Evolutionary conservation across 2,329 filamentous ascomycete species (phyloP).

Genomic region (Pyricularia sp.): DNA sequence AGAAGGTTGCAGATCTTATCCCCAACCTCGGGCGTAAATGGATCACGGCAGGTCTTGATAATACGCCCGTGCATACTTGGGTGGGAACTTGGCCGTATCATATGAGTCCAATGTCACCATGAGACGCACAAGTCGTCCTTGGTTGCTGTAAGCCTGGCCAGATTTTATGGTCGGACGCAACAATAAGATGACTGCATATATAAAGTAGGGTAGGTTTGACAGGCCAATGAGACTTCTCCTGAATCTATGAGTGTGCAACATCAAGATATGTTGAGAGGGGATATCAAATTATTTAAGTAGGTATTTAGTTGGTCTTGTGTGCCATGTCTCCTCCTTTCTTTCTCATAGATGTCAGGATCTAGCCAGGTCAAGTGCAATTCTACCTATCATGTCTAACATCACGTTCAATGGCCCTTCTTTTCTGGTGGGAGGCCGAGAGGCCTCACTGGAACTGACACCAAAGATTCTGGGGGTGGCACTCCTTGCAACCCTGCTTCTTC

Average conservation of each 20-base stretch:
- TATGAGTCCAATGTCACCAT: background rate
- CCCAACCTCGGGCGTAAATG: background rate
- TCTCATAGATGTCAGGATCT: background rate
- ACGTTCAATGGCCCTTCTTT: background rate
- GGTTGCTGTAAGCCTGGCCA: background rate
- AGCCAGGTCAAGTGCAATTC: background rate
- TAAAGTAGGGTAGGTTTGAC: background rate
- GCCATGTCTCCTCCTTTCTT: background rate
- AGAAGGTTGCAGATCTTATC: background rate
- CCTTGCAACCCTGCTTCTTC: background rate
- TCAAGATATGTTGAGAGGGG: background rate
- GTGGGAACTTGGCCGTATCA: background rate
- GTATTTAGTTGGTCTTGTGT: background rate
- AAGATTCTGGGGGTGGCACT: background rate
- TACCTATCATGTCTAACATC: background rate
- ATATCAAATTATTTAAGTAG: background rate
- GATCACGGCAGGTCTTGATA: background rate
- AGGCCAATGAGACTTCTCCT: background rate
- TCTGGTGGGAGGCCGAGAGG: background rate
- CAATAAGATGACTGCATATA: background rate
- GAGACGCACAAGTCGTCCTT: background rate
- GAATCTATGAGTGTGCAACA: background rate
- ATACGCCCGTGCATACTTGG: background rate
- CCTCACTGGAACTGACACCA: background rate
- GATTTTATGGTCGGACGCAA: background rate